These are phyloP conservation scores for Ceratocystis diversiconidia DNA, from an alignment of 2,329 filamentous ascomycete species.

Conservation along the genomic window DNA sequence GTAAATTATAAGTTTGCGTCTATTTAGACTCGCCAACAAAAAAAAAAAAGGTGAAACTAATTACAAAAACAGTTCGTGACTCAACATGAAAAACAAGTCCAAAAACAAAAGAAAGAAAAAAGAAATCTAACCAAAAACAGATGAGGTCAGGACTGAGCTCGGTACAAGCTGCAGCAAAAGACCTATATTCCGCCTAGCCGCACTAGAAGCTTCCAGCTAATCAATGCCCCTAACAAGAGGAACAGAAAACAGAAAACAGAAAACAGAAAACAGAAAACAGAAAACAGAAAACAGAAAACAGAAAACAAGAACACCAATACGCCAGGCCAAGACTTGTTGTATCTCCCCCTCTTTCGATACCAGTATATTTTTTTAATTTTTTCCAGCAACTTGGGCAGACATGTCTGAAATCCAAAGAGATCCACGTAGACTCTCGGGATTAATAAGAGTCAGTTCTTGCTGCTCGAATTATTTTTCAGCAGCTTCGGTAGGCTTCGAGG, in stretches of 20 bases:
- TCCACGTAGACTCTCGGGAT: too few relatives aligned
- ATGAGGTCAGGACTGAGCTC: background rate
- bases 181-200: background rate
- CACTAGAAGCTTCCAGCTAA: background rate
- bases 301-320: conserved; percentile 14
- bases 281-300: too few relatives aligned
- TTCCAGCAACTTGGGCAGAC: background rate
- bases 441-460: too few relatives aligned
- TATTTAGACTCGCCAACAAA: too few relatives aligned
- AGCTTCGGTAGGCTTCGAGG: background rate
- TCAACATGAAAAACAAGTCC: background rate
- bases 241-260: conserved; percentile 12
- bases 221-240: conserved; percentile 10
- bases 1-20: too few relatives aligned
- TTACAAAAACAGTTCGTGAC: too few relatives aligned
- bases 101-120: background rate
- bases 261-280: conserved; percentile 11
- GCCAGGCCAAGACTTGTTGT: background rate
- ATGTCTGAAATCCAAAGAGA: too few relatives aligned
- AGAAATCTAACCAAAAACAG: background rate
- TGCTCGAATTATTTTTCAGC: background rate
- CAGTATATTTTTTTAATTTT: background rate
- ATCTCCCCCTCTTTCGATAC: background rate
- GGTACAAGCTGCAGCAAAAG: background rate
- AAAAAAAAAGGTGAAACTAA: too few relatives aligned